Conservation (phyloP, 1,139 yeast species). For the Hyphopichia burtonii region DNA sequence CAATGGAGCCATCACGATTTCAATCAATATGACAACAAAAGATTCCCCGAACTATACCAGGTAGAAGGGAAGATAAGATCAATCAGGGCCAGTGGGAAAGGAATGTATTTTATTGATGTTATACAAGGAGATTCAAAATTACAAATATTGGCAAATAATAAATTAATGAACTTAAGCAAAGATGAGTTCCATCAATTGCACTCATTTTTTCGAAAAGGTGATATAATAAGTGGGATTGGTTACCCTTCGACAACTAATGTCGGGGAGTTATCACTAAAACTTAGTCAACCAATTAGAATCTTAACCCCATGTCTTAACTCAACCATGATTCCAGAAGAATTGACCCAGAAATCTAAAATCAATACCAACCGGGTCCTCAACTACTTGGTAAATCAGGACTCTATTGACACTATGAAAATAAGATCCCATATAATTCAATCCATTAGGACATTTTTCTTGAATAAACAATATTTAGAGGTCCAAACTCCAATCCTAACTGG, state of each 20-base stretch:
- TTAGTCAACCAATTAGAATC: constrained; percentile 46
- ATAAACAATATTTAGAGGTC: constrained; percentile 66
- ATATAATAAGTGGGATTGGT: constrained; percentile 64
- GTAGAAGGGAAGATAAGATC: constrained; percentile 58
- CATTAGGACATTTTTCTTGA: constrained; percentile 57
- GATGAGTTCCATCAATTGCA: constrained; percentile 49
- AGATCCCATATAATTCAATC: constrained; percentile 54
- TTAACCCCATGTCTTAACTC: constrained; percentile 72
- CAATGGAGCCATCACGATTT: constrained; percentile 19
- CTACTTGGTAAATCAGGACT: constrained; percentile 57
- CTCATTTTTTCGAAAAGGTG: constrained; percentile 63
- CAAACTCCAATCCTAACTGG: constrained; percentile 81
- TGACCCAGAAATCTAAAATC: constrained; percentile 54
- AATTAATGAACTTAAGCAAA: constrained; percentile 37
- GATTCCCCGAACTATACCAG: constrained; percentile 11
- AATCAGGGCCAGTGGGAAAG: constrained; percentile 64
- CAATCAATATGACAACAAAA: constrained; percentile 12
- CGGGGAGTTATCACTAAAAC: constrained; percentile 75
- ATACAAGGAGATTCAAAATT: constrained; percentile 54
- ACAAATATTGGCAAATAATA: constrained; percentile 62
- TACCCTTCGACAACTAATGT: constrained; percentile 70
- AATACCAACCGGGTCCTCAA: constrained; percentile 73
- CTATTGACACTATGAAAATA: constrained; percentile 50
- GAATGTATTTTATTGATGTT: constrained; percentile 65
- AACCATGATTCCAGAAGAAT: constrained; percentile 55